A percentile compares a stretch with the other conserved stretches of the same genome.
Evolutionary conservation across 108 stramenopile species (phyloP).

Genomic region (Fistulifera solaris): DNA sequence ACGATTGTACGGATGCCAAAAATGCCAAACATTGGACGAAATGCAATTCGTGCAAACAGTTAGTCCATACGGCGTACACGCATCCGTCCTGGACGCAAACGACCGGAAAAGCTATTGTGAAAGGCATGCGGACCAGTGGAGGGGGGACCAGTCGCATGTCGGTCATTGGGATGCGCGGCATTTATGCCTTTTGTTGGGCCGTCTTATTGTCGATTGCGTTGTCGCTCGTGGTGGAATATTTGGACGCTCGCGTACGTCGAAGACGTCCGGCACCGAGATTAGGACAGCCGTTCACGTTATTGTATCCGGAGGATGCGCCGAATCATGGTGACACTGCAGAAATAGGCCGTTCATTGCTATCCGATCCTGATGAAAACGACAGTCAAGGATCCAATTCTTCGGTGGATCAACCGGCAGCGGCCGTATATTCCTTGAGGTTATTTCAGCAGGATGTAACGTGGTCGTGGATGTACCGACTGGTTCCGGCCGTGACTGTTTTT

Average conservation of each 20-base stretch:
- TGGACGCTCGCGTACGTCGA: not conserved
- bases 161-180: conserved; percentile 64
- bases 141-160: conserved; percentile 53
- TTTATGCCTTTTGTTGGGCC: conserved; percentile 72
- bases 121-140: conserved; percentile 50
- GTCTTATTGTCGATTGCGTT: conserved; percentile 71
- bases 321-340: too few relatives aligned
- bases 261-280: too few relatives aligned
- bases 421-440: too few relatives aligned
- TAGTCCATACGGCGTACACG: conserved; percentile 38
- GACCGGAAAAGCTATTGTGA: conserved; percentile 36
- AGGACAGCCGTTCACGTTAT: too few relatives aligned
- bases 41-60: conserved; percentile 38
- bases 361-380: too few relatives aligned
- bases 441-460: too few relatives aligned
- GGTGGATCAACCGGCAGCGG: too few relatives aligned
- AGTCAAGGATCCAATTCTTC: too few relatives aligned
- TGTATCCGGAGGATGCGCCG: too few relatives aligned
- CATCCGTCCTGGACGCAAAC: conserved; percentile 48
- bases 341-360: too few relatives aligned
- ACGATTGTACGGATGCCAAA: conserved; percentile 29
- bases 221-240: conserved; percentile 53
- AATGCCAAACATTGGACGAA: conserved; percentile 30
- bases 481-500: conserved; percentile 18
- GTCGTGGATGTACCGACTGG: not conserved